Evolutionary conservation across 1,284 basidiomycete genomes (phyloP), one percentile per base, ranked within the genome.

Genomic region (Puccinia triticina): DNA sequence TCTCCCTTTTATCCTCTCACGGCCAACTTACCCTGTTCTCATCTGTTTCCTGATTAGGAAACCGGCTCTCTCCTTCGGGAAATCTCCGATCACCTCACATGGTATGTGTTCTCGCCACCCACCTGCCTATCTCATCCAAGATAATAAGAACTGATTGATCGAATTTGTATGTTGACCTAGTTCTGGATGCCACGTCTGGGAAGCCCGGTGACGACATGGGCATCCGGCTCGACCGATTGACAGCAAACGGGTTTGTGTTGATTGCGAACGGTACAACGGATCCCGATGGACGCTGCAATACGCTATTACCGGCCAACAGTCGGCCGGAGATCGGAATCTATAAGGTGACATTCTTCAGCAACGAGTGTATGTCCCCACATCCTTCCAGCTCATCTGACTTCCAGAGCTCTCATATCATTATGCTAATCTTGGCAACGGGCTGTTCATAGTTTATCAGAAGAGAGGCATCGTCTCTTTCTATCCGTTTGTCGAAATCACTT

Each of bases 401-500:
- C 34, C 34, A 8, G 1, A 40, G 8, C 18, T 71, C 48, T 46
- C 67, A 34, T 7, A 43, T n/a, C 26, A 8, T 12, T 53, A 61
- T 11, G 59, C 14, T 50, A 23, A 53, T 40, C 14, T 55, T 69
- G 46, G 2, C 55, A 14, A 55, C 14, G 29, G 21, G 37, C 4
- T 53, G n/a, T 37, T 37, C 29, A 14, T 18, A 85, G 83, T 86
- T 85, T 66, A 84, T 69, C 46, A 82, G 77, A 82, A 82, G 21
- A 81, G 84, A 50, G 84, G 84, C 0, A 84, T 86, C 50, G 55
- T 83, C 21, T 84, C 83, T 2, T 86, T 86, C 83, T 86, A 86
- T 82, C 86, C 86, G 5, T 86, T 86, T 81, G 84, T 86, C 64
- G 86, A 86, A 83, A 85, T 86, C 61, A 84, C 86, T 26, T 86